Conservation (phyloP, 2,329 filamentous ascomycete species). For the Cladorrhinum sp. region DNA sequence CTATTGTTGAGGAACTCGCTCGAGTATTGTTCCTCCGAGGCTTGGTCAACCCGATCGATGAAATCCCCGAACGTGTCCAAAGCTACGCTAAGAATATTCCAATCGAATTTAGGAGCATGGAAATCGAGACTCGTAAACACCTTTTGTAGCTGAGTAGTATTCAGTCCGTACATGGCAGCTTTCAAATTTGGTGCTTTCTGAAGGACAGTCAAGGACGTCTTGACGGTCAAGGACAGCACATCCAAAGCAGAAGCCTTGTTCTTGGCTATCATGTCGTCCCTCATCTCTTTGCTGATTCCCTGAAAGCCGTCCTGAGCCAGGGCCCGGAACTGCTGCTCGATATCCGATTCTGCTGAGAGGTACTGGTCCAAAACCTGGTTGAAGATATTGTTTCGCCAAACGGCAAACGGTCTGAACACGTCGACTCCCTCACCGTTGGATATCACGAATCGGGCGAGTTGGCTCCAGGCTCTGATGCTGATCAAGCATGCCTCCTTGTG, state of each 20-base stretch:
- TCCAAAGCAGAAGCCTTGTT: constrained; percentile 55
- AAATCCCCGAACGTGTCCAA: constrained; percentile 49
- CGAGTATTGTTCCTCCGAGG: constrained; percentile 39
- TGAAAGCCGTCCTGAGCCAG: constrained; percentile 44
- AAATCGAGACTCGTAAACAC: constrained; percentile 49
- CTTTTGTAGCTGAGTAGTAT: constrained; percentile 48
- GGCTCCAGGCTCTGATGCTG: constrained; percentile 60
- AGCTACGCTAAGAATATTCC: constrained; percentile 44
- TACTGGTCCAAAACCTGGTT: constrained; percentile 57
- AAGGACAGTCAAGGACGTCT: constrained; percentile 51
- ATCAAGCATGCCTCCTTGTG: constrained; percentile 66
- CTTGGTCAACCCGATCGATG: constrained; percentile 42
- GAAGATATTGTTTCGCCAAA: constrained; percentile 58
- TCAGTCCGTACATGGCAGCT: constrained; percentile 48
- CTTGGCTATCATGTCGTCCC: constrained; percentile 48
- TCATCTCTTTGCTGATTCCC: constrained; percentile 42
- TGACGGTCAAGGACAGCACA: constrained; percentile 47
- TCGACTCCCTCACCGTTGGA: constrained; percentile 41
- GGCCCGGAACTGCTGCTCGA: constrained; percentile 52
- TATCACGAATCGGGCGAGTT: constrained; percentile 58
- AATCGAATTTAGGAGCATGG: constrained; percentile 44
- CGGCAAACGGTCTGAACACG: constrained; percentile 47
- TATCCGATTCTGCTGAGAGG: constrained; percentile 52
- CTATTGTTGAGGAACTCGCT: constrained; percentile 30
- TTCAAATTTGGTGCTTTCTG: constrained; percentile 44